Conservation (phyloP, 164 flowering plant species). For the Nymphaea colorata region DNA sequence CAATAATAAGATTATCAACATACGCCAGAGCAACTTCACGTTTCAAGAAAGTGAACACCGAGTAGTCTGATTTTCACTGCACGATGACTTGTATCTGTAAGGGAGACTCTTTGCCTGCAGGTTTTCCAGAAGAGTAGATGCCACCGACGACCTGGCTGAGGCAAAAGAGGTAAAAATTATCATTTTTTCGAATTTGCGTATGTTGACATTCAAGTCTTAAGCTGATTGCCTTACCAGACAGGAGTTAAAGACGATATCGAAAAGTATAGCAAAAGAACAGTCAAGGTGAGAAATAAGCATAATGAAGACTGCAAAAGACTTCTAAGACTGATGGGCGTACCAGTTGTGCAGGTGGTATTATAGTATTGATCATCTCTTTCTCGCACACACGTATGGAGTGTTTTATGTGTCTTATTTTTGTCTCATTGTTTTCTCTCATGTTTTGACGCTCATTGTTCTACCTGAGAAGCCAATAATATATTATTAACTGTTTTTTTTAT, state of each 20-base stretch:
- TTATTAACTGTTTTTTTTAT: not conserved
- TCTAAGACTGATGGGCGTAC: conserved; percentile 89
- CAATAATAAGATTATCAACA: too few species aligned
- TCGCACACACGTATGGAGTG: not conserved
- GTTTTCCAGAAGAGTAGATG: conserved; percentile 69
- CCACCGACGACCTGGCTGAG: conserved; percentile 57
- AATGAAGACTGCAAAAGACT: conserved; percentile 94
- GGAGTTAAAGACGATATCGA: conserved; percentile 91
- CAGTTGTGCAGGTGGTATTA: conserved; percentile 70
- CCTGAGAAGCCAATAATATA: not conserved
- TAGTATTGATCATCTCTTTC: not conserved
- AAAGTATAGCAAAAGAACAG: conserved; percentile 90
- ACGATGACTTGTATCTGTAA: not conserved
- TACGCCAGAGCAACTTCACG: too few species aligned
- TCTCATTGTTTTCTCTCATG: not conserved
- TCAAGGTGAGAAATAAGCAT: conserved; percentile 82
- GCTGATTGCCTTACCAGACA: conserved; percentile 26
- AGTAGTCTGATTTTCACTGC: not conserved
- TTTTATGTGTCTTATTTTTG: not conserved
- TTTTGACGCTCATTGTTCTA: not conserved
- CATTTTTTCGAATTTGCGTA: not conserved
- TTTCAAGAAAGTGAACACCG: not conserved
- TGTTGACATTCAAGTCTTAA: not conserved
- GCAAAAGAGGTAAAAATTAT: conserved; percentile 54
- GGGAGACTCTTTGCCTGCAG: conserved; percentile 17